These are phyloP conservation scores for Amanita molliuscula DNA, from an alignment of 768 basidiomycete genomes.

Conservation along the genomic window DNA sequence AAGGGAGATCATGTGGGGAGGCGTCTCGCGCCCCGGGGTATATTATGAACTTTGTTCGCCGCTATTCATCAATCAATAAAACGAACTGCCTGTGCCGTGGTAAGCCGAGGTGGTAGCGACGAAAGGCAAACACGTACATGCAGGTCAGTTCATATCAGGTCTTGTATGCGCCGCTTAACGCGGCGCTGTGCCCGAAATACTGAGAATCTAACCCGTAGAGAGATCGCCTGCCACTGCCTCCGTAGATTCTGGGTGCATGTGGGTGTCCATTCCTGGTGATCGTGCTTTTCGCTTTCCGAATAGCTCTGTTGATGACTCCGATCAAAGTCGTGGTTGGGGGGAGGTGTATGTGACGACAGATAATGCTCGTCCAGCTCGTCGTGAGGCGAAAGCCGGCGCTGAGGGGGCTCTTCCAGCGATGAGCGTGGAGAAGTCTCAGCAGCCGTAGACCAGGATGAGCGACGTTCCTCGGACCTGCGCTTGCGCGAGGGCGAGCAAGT, in stretches of 20 bases:
- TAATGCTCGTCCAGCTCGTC: conserved; percentile 4
- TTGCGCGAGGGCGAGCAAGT: conserved; percentile 6
- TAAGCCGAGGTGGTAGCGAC: background rate
- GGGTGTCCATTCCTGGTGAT: conserved; percentile 31
- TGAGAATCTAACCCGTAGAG: conserved; percentile 43
- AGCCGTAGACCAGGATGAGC: conserved; percentile 1
- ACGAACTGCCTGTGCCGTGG: background rate
- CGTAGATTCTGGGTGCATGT: conserved; percentile 44
- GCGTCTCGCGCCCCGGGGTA: background rate
- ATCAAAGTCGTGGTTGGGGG: background rate
- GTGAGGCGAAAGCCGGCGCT: background rate
- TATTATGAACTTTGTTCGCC: background rate
- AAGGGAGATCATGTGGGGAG: background rate
- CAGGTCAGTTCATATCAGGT: conserved; percentile 10
- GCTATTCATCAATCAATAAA: background rate
- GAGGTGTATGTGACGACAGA: background rate
- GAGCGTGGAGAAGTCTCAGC: conserved; percentile 3
- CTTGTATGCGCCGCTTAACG: conserved; percentile 20
- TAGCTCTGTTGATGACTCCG: background rate
- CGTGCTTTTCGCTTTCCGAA: conserved; percentile 13
- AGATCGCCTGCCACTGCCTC: conserved; percentile 52
- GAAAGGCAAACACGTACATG: background rate
- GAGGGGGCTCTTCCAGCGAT: background rate
- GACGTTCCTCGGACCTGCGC: conserved; percentile 6
- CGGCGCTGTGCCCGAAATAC: conserved; percentile 39